Conservation (phyloP, 805 yeast genomes). For the Cyberlindnera maritima region DNA sequence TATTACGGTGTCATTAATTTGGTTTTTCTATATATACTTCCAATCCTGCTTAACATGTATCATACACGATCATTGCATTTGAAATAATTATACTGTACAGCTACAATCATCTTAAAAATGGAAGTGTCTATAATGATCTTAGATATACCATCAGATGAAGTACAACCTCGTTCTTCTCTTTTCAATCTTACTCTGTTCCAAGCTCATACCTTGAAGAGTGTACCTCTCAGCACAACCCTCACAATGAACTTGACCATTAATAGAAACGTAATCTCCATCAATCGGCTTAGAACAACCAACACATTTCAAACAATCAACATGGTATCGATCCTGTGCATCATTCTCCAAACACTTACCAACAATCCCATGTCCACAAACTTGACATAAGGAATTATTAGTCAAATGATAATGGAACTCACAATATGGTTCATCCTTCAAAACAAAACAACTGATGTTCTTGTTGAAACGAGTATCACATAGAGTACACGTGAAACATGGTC, state of each 20-base stretch:
- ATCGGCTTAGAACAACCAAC: constrained; percentile 52
- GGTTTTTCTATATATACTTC: too few relatives aligned
- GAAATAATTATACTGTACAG: too few relatives aligned
- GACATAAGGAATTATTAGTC: constrained; percentile 73
- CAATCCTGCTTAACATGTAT: too few relatives aligned
- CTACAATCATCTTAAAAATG: too few relatives aligned
- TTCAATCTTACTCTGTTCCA: constrained; percentile 15
- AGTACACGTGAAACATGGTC: constrained; percentile 76
- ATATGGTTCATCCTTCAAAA: constrained; percentile 73
- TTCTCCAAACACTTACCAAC: constrained; percentile 91
- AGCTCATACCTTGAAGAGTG: background rate
- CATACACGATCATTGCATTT: too few relatives aligned
- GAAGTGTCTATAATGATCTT: too few relatives aligned
- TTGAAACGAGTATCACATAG: constrained; percentile 57
- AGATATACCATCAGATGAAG: constrained; percentile 12
- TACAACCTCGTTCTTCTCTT: constrained; percentile 28
- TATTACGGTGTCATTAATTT: too few relatives aligned
- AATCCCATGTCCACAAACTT: constrained; percentile 67
- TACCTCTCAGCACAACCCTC: constrained; percentile 33
- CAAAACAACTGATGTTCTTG: constrained; percentile 69
- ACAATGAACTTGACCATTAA: constrained; percentile 49
- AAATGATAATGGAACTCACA: constrained; percentile 78
- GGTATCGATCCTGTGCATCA: constrained; percentile 70
- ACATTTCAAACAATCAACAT: constrained; percentile 70
- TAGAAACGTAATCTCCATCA: constrained; percentile 51